Base-by-base conservation (phyloP, 257 asterid species). In the Ilex aquifolium region DNA sequence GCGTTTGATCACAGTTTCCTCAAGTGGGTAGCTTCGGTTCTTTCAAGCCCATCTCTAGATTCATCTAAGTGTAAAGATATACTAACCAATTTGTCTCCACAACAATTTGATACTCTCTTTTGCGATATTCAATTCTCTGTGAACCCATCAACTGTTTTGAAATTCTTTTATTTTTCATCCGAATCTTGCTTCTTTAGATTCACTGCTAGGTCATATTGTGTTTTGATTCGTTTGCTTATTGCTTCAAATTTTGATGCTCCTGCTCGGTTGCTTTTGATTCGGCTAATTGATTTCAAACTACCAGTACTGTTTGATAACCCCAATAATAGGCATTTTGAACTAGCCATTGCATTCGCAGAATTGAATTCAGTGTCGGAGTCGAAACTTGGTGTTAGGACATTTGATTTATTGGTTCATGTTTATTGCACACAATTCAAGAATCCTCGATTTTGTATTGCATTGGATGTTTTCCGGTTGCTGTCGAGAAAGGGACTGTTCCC, bases 321-420 rank as follows among this genome's bases (percentile, higher is more conserved):
- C 17, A 69, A 53, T 52, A 62, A 72, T 65, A 59, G 63, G 66
- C 91, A 84, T 73, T 71, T 61, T 32, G 90, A 88, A 83, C 69
- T 91, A 16, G 77, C 88, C 8, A 46, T 29, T 46, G 75, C 59
- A 17, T 77, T 88, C 62, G 80, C 72, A 3, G 87, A 84, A 58
- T 63, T 78, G 16, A 74, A 49, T 75, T 50, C 65, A 54, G 55
- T 70, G 59, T 77, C 71, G 5, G 63, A 52, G 56, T 70, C 64
- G 49, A 56, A 72, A 65, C 32, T 64, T 56, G 84, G 71, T 75
- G 55, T 53, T 61, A 77, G 84, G 74, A 79, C 80, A 15, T 75
- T 79, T 68, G 95, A 91, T 77, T 74, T 84, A 66, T 81, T 91
- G 82, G 73, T 86, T 74, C 90, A 88, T 76, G 78, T 91, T 72